A percentile compares a stretch with the other conserved stretches of the same genome.
phyloP scores from a whole-genome alignment of 345 rosid species.

The Euphorbia lathyris region DNA sequence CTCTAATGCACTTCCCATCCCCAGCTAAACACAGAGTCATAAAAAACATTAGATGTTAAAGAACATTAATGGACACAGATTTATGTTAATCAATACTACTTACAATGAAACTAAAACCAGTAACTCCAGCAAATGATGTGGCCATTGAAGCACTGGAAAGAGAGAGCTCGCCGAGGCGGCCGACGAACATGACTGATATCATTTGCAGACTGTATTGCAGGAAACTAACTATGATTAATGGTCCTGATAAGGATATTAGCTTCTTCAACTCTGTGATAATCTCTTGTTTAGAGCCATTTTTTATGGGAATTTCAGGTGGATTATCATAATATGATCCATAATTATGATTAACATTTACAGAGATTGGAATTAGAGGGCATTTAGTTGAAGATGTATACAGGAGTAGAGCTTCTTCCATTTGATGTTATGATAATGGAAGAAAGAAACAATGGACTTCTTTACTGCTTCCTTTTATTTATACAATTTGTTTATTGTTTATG shows the following conservation, averaged over 20 bases:
- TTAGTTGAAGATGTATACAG: background rate
- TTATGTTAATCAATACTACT: too few relatives aligned
- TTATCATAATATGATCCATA: background rate
- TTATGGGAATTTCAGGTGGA: background rate
- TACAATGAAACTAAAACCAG: constrained; percentile 30
- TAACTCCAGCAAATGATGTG: constrained; percentile 42
- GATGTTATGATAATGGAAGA: background rate
- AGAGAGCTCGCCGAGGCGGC: constrained; percentile 32
- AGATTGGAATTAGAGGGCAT: background rate
- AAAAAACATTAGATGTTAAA: too few relatives aligned
- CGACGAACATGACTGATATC: constrained; percentile 40
- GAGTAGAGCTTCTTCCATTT: background rate
- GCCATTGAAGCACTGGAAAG: constrained; percentile 45
- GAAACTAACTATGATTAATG: constrained; percentile 32
- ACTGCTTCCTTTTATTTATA: too few relatives aligned
- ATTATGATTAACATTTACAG: background rate
- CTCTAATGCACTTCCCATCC: constrained; percentile 41
- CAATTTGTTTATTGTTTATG: too few relatives aligned
- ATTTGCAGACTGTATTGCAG: constrained; percentile 30
- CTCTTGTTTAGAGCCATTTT: constrained; percentile 15
- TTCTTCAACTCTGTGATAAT: constrained; percentile 27
- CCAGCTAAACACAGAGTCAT: constrained; percentile 27
- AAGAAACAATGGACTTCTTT: background rate
- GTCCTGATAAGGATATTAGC: constrained; percentile 35
- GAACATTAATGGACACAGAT: too few relatives aligned